Evolutionary conservation across 2,329 filamentous ascomycete species (phyloP).

Genomic region (Cytospora paraplurivora): DNA sequence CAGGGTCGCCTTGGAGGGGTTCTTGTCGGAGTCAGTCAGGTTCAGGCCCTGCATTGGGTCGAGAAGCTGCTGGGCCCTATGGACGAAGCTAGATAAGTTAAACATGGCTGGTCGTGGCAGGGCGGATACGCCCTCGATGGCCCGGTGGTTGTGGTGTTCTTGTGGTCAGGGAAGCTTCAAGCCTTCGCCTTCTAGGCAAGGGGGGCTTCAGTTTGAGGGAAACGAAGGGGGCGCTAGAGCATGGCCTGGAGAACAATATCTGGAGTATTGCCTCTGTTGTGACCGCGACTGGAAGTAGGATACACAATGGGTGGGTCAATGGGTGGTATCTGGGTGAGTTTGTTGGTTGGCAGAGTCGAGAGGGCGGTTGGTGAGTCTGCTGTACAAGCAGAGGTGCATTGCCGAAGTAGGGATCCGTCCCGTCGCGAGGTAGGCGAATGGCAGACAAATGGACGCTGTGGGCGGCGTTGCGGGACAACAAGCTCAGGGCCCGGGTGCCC

Average conservation of each 20-base stretch:
- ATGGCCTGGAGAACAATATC: constrained; percentile 10
- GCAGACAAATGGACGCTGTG: background rate
- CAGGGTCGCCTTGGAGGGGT: constrained; percentile 86
- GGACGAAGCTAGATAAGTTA: constrained; percentile 76
- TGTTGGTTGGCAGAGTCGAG: background rate
- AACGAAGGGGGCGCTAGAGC: constrained; percentile 5
- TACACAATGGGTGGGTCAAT: background rate
- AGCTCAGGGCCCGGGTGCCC: background rate
- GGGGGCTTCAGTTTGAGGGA: constrained; percentile 7
- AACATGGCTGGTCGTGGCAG: constrained; percentile 51
- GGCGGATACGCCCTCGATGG: constrained; percentile 27
- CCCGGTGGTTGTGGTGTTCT: background rate
- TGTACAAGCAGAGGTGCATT: background rate
- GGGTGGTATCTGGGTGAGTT: background rate
- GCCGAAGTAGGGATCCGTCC: background rate
- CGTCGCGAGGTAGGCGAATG: background rate
- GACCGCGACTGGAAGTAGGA: background rate
- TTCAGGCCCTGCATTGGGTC: constrained; percentile 80
- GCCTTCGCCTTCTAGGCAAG: constrained; percentile 8
- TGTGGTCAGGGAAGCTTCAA: background rate
- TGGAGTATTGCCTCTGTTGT: background rate
- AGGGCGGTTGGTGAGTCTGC: background rate
- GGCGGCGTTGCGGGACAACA: background rate
- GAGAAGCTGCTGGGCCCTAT: constrained; percentile 94
- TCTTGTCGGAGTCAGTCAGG: constrained; percentile 72